Base-by-base conservation (phyloP, 1,139 yeast genomes). In the Geotrichum cucujoidarum region DNA sequence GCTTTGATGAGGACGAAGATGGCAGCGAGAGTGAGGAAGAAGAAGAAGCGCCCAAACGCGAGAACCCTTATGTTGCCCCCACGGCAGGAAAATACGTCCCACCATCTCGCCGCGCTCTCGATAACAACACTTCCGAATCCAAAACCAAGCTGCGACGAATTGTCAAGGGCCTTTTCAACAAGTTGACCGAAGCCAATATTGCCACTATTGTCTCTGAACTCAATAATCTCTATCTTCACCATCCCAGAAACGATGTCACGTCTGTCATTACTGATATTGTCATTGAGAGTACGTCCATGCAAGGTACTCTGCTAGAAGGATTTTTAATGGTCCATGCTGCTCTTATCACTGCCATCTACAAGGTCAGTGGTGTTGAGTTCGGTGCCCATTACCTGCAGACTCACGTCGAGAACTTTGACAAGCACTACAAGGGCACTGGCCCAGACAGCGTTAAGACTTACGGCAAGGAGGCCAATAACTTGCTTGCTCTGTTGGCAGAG, bases 11-110 rank as follows among this genome's bases (percentile, higher is more conserved):
- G 40, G 58, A 70, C 16, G 74, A 72, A 42, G 76, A 71, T n/a
- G 78, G 71, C 31, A 76, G 71, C 43, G 33, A 27, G 20, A 57
- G 55, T 5, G 61, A 52, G 13, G 54, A 45, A 33, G 58, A 51
- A 79, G 79, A 72, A 27, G 76, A 71, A 42, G 57, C 67, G 24
- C 57, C 64, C 21, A 67, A 60, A 24, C 77, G 73, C 53, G 95
- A 87, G 59, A 89, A 89, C 58, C 97, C 97, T 3, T 89, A 83
- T 60, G 80, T 85, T 36, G 95, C 97, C 0, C 95, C 96, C 2
- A 70, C 68, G 1, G 54, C 64, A 1, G 57, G 56, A 38, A 76
- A 73, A 54, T 90, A 89, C 63, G 69, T 89, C 24, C 97, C 98
- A 1, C 97, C 97, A 0, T 88, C 95, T 0, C 66, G 86, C 51